A percentile compares a stretch with the other conserved stretches of the same genome.
phyloP scores from a whole-genome alignment of 2,329 filamentous ascomycete species.

The Aspergillus fijiensis region DNA sequence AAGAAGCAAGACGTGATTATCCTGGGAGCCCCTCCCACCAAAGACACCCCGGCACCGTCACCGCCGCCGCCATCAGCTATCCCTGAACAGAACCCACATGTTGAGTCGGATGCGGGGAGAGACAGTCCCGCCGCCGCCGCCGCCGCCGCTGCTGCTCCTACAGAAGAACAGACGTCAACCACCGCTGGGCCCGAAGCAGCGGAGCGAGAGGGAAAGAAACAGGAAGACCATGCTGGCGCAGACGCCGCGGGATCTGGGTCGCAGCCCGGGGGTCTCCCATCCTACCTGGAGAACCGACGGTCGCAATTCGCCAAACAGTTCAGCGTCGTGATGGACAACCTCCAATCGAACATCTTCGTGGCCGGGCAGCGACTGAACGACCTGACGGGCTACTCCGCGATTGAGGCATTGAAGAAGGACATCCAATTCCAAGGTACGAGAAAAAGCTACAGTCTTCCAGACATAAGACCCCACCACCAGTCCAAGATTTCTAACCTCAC shows the following conservation, averaged over 20 bases:
- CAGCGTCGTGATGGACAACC: slow-evolving; percentile 77
- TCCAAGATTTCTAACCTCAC: slow-evolving; percentile 5
- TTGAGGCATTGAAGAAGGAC: slow-evolving; percentile 77
- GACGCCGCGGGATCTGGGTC: neutral
- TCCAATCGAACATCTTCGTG: slow-evolving; percentile 80
- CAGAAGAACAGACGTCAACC: slow-evolving; percentile 9
- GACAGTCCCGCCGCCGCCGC: slow-evolving; percentile 12
- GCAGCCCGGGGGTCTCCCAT: slow-evolving; percentile 31
- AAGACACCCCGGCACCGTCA: neutral
- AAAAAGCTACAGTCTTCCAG: neutral
- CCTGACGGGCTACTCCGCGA: slow-evolving; percentile 88
- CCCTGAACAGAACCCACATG: slow-evolving; percentile 18
- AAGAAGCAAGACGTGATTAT: neutral
- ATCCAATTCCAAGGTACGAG: slow-evolving; percentile 65
- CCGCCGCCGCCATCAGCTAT: slow-evolving; percentile 14
- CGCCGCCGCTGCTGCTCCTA: slow-evolving; percentile 14
- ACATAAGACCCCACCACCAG: no score
- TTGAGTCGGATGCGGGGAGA: slow-evolving; percentile 24
- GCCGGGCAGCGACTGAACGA: slow-evolving; percentile 89
- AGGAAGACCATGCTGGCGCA: neutral
- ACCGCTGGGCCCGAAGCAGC: neutral
- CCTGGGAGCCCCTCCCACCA: neutral
- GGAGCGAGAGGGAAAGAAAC: slow-evolving; percentile 9
- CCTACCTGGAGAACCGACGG: slow-evolving; percentile 47
- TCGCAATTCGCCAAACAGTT: slow-evolving; percentile 62